A percentile compares a stretch with the other conserved stretches of the same genome.
These are phyloP conservation scores for Boletus sp. DNA, from an alignment of 768 basidiomycete species.

Conservation along the genomic window DNA sequence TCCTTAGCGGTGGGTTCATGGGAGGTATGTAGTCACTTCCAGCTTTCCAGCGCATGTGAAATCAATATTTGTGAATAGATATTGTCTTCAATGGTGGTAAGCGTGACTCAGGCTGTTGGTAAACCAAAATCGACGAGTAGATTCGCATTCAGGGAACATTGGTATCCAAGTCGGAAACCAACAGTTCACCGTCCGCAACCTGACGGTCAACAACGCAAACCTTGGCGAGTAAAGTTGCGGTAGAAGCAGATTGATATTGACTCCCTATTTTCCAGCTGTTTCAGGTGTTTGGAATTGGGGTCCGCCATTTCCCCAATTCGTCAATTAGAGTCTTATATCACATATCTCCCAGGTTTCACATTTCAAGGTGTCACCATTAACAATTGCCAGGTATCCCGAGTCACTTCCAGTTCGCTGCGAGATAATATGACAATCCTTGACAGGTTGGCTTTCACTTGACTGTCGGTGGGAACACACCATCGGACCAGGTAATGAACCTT, in stretches of 20 bases:
- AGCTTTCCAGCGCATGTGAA: neutral
- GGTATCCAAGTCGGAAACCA: conserved; percentile 78
- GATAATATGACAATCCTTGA: neutral
- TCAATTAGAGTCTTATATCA: neutral
- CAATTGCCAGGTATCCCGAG: conserved; percentile 28
- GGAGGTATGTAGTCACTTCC: conserved; percentile 44
- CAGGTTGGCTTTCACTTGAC: conserved; percentile 46
- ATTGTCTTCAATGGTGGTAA: conserved; percentile 44
- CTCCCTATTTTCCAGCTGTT: conserved; percentile 17
- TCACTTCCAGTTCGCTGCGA: neutral
- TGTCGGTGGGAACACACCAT: conserved; percentile 36
- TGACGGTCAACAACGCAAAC: conserved; percentile 49
- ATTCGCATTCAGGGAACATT: conserved; percentile 33
- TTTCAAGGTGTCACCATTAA: conserved; percentile 51
- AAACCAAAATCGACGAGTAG: neutral
- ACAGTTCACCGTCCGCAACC: conserved; percentile 71
- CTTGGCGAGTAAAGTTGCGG: conserved; percentile 27
- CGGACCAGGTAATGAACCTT: conserved; percentile 30
- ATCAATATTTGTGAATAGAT: conserved; percentile 20
- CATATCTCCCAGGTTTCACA: conserved; percentile 40
- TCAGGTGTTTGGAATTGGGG: conserved; percentile 43
- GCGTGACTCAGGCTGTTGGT: neutral
- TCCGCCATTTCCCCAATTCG: conserved; percentile 10
- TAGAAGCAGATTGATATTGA: neutral
- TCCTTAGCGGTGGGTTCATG: conserved; percentile 43